Evolutionary conservation across 805 yeast genomes (phyloP), one percentile per base, ranked within the genome.

Genomic region (Sugiyamaella boreocaroliniensis): DNA sequence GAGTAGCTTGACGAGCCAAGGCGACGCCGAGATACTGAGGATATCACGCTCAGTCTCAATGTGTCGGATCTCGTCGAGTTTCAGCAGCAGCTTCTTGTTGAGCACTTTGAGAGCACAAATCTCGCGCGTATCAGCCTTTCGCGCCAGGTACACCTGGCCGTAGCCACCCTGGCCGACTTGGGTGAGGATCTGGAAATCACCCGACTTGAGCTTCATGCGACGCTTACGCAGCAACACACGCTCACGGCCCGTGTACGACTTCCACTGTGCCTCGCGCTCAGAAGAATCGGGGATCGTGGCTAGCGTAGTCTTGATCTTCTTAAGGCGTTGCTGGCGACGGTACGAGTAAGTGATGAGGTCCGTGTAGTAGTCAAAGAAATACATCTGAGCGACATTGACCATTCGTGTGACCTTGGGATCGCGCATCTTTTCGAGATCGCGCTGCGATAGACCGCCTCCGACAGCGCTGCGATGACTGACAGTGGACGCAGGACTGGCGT

Each of bases 141-240:
- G 80, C 1, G 99, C 97, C 57, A 93, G 73, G 63, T 88, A 93
- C n/a, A 93, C 99, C 71, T 93, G 97, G 20, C 99, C 99, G 66
- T 93, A 93, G 2, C 99, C 99, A 65, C 99, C 99, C 73, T 93
- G 99, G 12, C 99, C 99, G 32, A 93, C 97, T 72, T 93, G 99
- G 1, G 99, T 93, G 59, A 93, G 85, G 75, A 92, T 87, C 66
- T 89, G 95, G 67, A 93, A 93, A 69, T 93, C 99, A 61, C 90
- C 90, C 66, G 90, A 93, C 67, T 85, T 87, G 37, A 97, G 96
- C 69, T 89, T 88, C 54, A 89, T 76, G 66, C 99, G 80, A 65
- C 97, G 80, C 67, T 89, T 89, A 60, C 99, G 80, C 62, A 93
- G 74, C 48, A 82, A 77, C 8, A 88, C 88, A 45, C 95, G 76